These are phyloP conservation scores for Penicillium sp. DNA, from an alignment of 2,329 filamentous ascomycete genomes.

Conservation along the genomic window DNA sequence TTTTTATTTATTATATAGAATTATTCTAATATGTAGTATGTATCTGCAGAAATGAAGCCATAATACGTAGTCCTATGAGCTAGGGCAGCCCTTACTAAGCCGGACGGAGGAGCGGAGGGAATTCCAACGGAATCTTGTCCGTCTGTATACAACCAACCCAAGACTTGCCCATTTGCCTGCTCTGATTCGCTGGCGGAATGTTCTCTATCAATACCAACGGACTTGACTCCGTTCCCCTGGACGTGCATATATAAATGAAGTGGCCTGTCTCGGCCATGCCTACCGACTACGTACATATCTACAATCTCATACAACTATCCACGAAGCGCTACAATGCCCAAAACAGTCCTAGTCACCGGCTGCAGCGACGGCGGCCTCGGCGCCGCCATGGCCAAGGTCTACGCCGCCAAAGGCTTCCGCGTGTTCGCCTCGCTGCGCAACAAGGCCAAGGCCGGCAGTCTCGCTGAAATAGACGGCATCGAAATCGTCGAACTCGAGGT, in stretches of 20 bases:
- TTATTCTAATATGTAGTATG: too few species aligned
- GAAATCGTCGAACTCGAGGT: constrained; percentile 17
- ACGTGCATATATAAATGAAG: background rate
- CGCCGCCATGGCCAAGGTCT: constrained; percentile 29
- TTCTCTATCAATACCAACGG: too few species aligned
- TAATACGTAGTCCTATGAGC: too few species aligned
- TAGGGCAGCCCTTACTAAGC: too few species aligned
- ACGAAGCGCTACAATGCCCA: background rate
- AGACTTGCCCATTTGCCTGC: too few species aligned
- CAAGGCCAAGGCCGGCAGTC: constrained; percentile 12
- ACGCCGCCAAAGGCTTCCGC: constrained; percentile 25
- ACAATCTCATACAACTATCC: too few species aligned
- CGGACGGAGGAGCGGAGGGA: background rate
- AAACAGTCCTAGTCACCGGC: constrained; percentile 31
- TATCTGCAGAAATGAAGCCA: too few species aligned
- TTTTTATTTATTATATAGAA: too few species aligned
- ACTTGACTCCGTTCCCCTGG: too few species aligned
- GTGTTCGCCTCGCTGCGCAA: constrained; percentile 39
- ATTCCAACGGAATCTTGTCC: background rate
- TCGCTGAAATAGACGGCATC: constrained; percentile 12
- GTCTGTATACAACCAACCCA: background rate
- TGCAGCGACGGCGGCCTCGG: constrained; percentile 35
- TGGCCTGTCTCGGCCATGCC: background rate
- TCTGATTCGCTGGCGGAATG: too few species aligned
- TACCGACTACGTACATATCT: too few species aligned